Percentiles rank a stretch among this genome's conserved stretches.
Conservation (phyloP, 129 eudicot genomes). For the Centrapalus pauciflorus region DNA sequence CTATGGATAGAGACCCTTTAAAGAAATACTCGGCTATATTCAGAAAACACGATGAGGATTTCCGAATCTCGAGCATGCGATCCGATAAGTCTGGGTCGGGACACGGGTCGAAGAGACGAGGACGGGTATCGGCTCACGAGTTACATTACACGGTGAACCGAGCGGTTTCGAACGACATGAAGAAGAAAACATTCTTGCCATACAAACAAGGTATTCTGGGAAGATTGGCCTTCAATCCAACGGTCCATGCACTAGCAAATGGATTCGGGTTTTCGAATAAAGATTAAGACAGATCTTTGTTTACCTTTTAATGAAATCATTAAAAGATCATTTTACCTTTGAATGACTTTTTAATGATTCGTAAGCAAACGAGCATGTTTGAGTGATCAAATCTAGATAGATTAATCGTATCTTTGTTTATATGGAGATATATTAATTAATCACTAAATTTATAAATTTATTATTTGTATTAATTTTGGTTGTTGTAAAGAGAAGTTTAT, state of each 20-base stretch:
- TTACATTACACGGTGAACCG: conserved; percentile 72
- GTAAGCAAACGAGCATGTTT: too few species aligned
- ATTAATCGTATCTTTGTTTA: background rate
- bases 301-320: too few species aligned
- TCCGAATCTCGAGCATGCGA: conserved; percentile 31
- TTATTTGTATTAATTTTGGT: conserved; percentile 24
- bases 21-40: conserved; percentile 52
- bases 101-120: conserved; percentile 42
- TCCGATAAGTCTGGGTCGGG: conserved; percentile 27
- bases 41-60: conserved; percentile 37
- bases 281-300: too few species aligned
- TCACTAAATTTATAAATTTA: too few species aligned
- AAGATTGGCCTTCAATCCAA: conserved; percentile 62
- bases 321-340: too few species aligned
- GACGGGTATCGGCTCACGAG: conserved; percentile 86
- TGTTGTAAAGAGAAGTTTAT: conserved; percentile 20
- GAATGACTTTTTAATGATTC: too few species aligned
- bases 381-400: background rate
- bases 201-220: conserved; percentile 90
- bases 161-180: conserved; percentile 69
- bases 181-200: conserved; percentile 86
- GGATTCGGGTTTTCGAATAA: conserved; percentile 60
- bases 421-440: background rate
- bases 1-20: conserved; percentile 63
- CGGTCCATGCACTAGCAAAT: conserved; percentile 67